phyloP scores from a whole-genome alignment of 352 stramenopile species.

The Phytophthora chlamydospora region DNA sequence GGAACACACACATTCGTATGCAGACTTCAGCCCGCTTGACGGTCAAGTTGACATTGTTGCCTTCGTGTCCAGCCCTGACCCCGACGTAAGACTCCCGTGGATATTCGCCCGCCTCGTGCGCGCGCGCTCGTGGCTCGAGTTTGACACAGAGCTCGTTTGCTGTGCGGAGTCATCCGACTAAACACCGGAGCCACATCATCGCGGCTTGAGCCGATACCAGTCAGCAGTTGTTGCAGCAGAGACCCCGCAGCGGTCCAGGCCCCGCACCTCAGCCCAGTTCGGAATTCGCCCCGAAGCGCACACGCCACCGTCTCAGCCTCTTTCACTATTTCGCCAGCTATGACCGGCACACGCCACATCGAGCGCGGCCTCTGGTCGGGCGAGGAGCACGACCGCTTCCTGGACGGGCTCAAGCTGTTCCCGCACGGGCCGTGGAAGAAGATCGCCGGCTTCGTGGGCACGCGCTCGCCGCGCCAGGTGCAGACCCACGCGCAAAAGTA shows the following conservation, averaged over 20 bases:
- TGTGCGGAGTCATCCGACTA: conserved; percentile 13
- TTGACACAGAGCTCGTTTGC: conserved; percentile 25
- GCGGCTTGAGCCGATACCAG: neutral
- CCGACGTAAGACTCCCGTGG: conserved; percentile 16
- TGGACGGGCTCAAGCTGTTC: conserved; percentile 55
- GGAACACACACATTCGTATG: no score
- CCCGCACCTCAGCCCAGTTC: conserved; percentile 12
- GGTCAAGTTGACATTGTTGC: neutral
- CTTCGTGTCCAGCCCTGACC: conserved; percentile 18
- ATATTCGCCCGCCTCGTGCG: conserved; percentile 20
- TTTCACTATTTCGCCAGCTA: neutral
- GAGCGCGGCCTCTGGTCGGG: conserved; percentile 51
- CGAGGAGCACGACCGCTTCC: conserved; percentile 67
- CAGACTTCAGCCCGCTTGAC: no score
- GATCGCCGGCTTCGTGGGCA: conserved; percentile 53
- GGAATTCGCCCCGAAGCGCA: conserved; percentile 11
- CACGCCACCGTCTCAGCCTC: conserved; percentile 3
- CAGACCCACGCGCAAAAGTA: conserved; percentile 71
- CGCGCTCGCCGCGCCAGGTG: conserved; percentile 57
- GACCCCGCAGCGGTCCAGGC: conserved; percentile 10
- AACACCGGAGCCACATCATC: conserved; percentile 21
- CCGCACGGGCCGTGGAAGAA: conserved; percentile 59
- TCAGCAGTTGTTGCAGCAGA: conserved; percentile 17
- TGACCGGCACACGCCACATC: conserved; percentile 19
- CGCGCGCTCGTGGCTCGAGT: conserved; percentile 14